Percentiles rank a stretch among this genome's conserved stretches.
These are phyloP conservation scores for Lachnellula cervina DNA, from an alignment of 2,329 filamentous ascomycete genomes.

Conservation along the genomic window DNA sequence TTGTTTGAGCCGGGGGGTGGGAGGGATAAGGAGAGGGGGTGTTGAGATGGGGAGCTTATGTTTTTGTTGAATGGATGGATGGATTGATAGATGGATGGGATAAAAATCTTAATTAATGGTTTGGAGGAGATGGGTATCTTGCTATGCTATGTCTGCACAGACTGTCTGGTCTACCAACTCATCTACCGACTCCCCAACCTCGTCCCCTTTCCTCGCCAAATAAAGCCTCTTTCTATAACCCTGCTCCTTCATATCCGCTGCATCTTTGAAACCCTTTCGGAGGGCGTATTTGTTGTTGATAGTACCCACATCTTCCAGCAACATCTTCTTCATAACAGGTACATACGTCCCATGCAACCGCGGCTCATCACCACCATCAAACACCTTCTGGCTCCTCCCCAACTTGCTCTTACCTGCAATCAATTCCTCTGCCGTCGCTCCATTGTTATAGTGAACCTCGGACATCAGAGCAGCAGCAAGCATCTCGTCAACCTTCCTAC, in stretches of 20 bases:
- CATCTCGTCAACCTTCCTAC: conserved; percentile 84
- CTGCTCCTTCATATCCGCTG: conserved; percentile 41
- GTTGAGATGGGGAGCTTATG: background rate
- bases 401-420: conserved; percentile 32
- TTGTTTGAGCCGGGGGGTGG: conserved; percentile 61
- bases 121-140: conserved; percentile 1
- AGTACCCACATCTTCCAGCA: conserved; percentile 47
- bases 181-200: background rate
- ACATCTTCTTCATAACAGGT: conserved; percentile 47
- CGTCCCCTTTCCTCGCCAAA: conserved; percentile 11
- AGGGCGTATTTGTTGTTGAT: conserved; percentile 59
- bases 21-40: conserved; percentile 20
- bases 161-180: background rate
- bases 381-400: conserved; percentile 36
- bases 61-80: too few relatives aligned
- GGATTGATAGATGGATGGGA: conserved; percentile 5
- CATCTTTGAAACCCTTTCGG: conserved; percentile 51
- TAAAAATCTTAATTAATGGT: background rate
- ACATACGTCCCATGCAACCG: conserved; percentile 49
- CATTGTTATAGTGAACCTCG: conserved; percentile 43
- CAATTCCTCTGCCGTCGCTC: conserved; percentile 20
- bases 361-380: conserved; percentile 51
- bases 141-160: background rate
- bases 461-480: conserved; percentile 71
- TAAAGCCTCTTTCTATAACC: conserved; percentile 20